Evolutionary conservation across 2,329 filamentous ascomycete genomes (phyloP).

Genomic region (Scedosporium minutisporum): DNA sequence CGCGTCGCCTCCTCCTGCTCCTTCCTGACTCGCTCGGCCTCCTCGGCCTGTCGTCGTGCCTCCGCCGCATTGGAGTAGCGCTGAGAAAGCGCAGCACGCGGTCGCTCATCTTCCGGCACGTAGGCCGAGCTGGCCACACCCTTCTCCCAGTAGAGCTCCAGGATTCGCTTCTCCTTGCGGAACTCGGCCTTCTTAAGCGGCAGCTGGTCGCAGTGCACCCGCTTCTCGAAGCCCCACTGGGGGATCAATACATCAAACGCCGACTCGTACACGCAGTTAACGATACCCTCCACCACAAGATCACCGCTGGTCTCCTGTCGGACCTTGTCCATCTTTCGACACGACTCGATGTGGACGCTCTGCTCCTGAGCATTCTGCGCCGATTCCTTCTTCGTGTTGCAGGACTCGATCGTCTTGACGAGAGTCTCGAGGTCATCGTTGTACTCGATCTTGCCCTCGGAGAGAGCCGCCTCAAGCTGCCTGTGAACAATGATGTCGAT

Average conservation of each 20-base stretch:
- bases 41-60: slow-evolving; percentile 71
- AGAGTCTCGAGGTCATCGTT: slow-evolving; percentile 80
- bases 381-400: slow-evolving; percentile 98
- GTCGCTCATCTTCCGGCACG: slow-evolving; percentile 91
- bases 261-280: slow-evolving; percentile 95
- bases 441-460: slow-evolving; percentile 73
- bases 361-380: slow-evolving; percentile 96
- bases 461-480: slow-evolving; percentile 80
- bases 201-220: slow-evolving; percentile 95
- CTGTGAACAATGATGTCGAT: slow-evolving; percentile 92
- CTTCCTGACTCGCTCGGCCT: slow-evolving; percentile 69
- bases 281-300: slow-evolving; percentile 88
- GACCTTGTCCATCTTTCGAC: slow-evolving; percentile 89
- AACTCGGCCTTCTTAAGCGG: slow-evolving; percentile 99
- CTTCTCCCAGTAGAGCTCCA: slow-evolving; percentile 99
- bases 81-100: slow-evolving; percentile 67
- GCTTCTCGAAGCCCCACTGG: slow-evolving; percentile 98
- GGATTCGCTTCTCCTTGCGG: slow-evolving; percentile 85
- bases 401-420: slow-evolving; percentile 85
- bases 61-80: slow-evolving; percentile 66
- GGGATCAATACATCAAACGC: slow-evolving; percentile 97
- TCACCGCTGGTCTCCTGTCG: slow-evolving; percentile 80
- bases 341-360: slow-evolving; percentile 96
- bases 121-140: slow-evolving; percentile 93
- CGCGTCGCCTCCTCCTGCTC: slow-evolving; percentile 86